phyloP scores from a whole-genome alignment of 2,329 filamentous ascomycete species.

The Sphaerulina musiva region DNA sequence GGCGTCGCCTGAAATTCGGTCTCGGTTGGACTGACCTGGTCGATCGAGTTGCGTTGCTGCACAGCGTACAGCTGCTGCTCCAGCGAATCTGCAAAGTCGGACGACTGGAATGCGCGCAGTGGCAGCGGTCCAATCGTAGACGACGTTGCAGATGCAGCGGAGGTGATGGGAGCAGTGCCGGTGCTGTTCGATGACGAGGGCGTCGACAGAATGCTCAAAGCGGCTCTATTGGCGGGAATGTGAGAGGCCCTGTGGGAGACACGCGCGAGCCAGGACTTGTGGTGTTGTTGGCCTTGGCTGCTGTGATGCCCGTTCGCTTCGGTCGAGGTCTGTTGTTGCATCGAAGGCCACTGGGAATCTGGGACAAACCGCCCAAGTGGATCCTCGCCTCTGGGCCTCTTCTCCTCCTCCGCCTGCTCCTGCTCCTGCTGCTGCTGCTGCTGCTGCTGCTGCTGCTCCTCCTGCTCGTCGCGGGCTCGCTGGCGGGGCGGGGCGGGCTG shows the following conservation, averaged over 20 bases:
- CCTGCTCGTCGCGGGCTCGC: too few relatives aligned
- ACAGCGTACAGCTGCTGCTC: constrained; percentile 14
- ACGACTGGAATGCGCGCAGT: constrained; percentile 5
- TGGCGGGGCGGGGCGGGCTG: too few relatives aligned
- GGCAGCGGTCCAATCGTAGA: constrained; percentile 4
- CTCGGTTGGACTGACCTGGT: constrained; percentile 19
- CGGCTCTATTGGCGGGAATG: constrained; percentile 14
- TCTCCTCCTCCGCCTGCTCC: not conserved
- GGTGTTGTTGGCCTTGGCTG: not conserved
- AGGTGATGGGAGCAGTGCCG: constrained; percentile 1
- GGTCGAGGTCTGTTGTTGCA: constrained; percentile 5
- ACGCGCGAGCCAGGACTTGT: constrained; percentile 19
- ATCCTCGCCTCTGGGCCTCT: not conserved
- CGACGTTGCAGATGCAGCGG: not conserved
- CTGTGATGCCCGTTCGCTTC: not conserved
- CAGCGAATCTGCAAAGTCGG: constrained; percentile 9
- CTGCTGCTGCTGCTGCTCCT: not conserved
- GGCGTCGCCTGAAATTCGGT: constrained; percentile 30
- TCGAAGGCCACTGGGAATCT: not conserved
- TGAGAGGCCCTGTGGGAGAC: constrained; percentile 29
- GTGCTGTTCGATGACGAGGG: constrained; percentile 1
- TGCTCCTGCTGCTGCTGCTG: not conserved
- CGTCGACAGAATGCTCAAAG: constrained; percentile 7
- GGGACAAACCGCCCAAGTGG: not conserved
- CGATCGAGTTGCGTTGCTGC: constrained; percentile 10